Conservation (phyloP, 2,329 filamentous ascomycete species). For the Chlorencoelia australis region DNA sequence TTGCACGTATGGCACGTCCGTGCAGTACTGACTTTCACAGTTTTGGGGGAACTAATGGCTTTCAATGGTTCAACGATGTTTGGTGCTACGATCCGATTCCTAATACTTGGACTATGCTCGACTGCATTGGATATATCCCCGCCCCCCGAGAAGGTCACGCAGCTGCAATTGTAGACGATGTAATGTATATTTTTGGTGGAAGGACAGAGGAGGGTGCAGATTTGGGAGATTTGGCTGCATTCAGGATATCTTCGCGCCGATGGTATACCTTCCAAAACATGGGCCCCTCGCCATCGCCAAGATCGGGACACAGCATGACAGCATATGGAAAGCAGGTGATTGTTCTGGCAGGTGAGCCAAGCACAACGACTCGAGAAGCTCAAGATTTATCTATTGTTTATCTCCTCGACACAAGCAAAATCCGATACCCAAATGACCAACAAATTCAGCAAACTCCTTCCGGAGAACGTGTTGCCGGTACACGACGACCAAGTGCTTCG, state of each 20-base stretch:
- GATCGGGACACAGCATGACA: slow-evolving; percentile 97
- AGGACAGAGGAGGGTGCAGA: slow-evolving; percentile 89
- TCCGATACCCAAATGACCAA: slow-evolving; percentile 81
- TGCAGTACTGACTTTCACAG: slow-evolving; percentile 33
- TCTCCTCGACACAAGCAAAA: slow-evolving; percentile 88
- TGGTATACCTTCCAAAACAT: slow-evolving; percentile 99
- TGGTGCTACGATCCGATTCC: slow-evolving; percentile 85
- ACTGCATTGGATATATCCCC: slow-evolving; percentile 97
- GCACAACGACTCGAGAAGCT: slow-evolving; percentile 69
- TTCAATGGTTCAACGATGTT: slow-evolving; percentile 97
- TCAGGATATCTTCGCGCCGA: slow-evolving; percentile 68
- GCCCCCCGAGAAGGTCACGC: slow-evolving; percentile 90
- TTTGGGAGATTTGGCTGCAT: slow-evolving; percentile 84
- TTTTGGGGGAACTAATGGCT: slow-evolving; percentile 95
- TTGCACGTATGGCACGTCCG: slow-evolving; percentile 14
- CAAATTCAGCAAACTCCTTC: slow-evolving; percentile 29
- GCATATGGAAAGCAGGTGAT: slow-evolving; percentile 86
- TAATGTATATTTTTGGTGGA: slow-evolving; percentile 98
- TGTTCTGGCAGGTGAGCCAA: slow-evolving; percentile 88
- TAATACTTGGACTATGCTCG: slow-evolving; percentile 79
- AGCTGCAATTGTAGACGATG: slow-evolving; percentile 85
- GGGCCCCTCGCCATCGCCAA: slow-evolving; percentile 86
- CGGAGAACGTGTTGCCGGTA: slow-evolving; percentile 31
- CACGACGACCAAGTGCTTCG: slow-evolving; percentile 34
- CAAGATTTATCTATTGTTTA: slow-evolving; percentile 84